Conservation (phyloP, 305 asterid genomes). For the Fraxinus latifolia region DNA sequence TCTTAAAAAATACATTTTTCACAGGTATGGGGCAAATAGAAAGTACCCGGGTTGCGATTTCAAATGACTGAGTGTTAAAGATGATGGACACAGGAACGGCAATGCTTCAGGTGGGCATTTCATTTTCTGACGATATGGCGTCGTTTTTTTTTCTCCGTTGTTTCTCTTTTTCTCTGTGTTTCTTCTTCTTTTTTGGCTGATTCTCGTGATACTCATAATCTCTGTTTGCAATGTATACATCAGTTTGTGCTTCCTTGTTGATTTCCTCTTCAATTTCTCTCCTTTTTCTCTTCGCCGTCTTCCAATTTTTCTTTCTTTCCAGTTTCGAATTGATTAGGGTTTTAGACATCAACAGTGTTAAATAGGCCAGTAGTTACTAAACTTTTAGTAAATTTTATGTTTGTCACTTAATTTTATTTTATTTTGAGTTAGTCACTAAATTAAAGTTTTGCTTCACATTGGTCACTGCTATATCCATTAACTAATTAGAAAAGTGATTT, state of each 20-base stretch:
- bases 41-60: slow-evolving; percentile 78
- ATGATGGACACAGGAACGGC: slow-evolving; percentile 85
- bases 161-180: slow-evolving; percentile 32
- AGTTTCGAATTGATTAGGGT: slow-evolving; percentile 13
- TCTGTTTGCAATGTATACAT: slow-evolving; percentile 29
- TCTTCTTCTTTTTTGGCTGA: slow-evolving; percentile 45
- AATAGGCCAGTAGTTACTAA: not conserved
- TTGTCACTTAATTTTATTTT: no score
- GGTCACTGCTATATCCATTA: not conserved
- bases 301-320: not conserved
- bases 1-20: not conserved
- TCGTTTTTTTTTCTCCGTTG: slow-evolving; percentile 18
- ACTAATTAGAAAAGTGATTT: not conserved
- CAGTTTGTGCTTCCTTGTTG: slow-evolving; percentile 16
- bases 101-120: slow-evolving; percentile 54
- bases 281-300: slow-evolving; percentile 47
- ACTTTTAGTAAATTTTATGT: not conserved
- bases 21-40: not conserved
- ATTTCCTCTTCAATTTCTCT: slow-evolving; percentile 40
- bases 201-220: slow-evolving; percentile 30
- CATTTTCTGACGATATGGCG: slow-evolving; percentile 23
- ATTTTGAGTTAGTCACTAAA: not conserved
- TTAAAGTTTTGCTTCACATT: not conserved
- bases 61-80: slow-evolving; percentile 73
- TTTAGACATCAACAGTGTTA: not conserved